Conservation (phyloP, 768 basidiomycete genomes). For the Mycena haematopus region DNA sequence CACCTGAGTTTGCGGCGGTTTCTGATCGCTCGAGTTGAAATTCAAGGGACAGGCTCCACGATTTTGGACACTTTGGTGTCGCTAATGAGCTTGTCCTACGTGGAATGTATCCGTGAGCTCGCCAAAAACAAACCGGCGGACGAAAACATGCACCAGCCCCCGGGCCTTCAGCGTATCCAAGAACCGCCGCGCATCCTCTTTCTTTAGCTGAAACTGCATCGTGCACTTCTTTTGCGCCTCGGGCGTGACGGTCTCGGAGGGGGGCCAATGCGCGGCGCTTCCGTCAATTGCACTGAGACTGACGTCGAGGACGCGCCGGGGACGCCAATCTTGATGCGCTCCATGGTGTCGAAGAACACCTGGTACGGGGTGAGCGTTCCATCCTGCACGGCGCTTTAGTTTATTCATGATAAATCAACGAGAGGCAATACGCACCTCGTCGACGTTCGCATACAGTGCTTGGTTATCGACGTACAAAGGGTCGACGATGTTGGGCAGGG, state of each 20-base stretch:
- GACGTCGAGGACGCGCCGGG: background rate
- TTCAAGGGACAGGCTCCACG: slow-evolving; percentile 20
- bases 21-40: slow-evolving; percentile 1
- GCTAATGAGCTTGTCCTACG: slow-evolving; percentile 18
- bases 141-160: slow-evolving; percentile 18
- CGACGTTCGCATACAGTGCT: slow-evolving; percentile 23
- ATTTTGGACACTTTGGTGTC: slow-evolving; percentile 28
- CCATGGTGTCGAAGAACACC: slow-evolving; percentile 14
- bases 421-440: background rate
- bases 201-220: slow-evolving; percentile 19
- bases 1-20: slow-evolving; percentile 25
- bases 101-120: background rate
- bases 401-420: background rate
- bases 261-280: slow-evolving; percentile 19
- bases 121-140: background rate
- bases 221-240: slow-evolving; percentile 5
- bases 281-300: slow-evolving; percentile 7
- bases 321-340: slow-evolving; percentile 15
- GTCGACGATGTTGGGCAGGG: slow-evolving; percentile 15
- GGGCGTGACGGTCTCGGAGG: background rate
- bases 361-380: slow-evolving; percentile 19
- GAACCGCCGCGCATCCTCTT: slow-evolving; percentile 15
- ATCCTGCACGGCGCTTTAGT: background rate
- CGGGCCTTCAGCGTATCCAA: slow-evolving; percentile 24
- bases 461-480: slow-evolving; percentile 30